These are phyloP conservation scores for Diaporthe citri DNA, from an alignment of 2,329 filamentous ascomycete genomes.

Conservation along the genomic window DNA sequence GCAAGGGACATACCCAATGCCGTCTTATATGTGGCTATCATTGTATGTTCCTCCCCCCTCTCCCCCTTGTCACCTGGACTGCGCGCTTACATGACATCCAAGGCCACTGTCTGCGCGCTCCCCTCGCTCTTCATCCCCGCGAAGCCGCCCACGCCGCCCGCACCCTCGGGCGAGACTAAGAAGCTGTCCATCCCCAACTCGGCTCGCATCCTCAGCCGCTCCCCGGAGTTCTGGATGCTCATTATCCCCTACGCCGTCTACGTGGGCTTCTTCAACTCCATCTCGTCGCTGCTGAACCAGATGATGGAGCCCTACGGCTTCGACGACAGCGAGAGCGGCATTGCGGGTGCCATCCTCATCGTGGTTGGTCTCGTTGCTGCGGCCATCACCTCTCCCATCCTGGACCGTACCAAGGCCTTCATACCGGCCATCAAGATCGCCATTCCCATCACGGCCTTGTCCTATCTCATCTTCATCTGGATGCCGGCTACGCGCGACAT, in stretches of 20 bases:
- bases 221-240: slow-evolving; percentile 83
- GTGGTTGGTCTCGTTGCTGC: slow-evolving; percentile 84
- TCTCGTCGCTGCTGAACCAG: slow-evolving; percentile 90
- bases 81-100: slow-evolving; percentile 32
- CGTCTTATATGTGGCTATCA: slow-evolving; percentile 87
- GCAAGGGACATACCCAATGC: slow-evolving; percentile 79
- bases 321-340: slow-evolving; percentile 85
- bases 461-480: slow-evolving; percentile 85
- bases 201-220: slow-evolving; percentile 65
- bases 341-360: slow-evolving; percentile 90
- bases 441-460: slow-evolving; percentile 79
- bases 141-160: slow-evolving; percentile 81
- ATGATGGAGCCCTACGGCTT: slow-evolving; percentile 90
- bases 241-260: slow-evolving; percentile 85
- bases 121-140: slow-evolving; percentile 87
- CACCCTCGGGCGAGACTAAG: slow-evolving; percentile 72
- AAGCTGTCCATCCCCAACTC: slow-evolving; percentile 67
- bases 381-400: slow-evolving; percentile 82
- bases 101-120: slow-evolving; percentile 74
- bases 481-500: slow-evolving; percentile 74
- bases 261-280: slow-evolving; percentile 93
- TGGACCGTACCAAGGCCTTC: slow-evolving; percentile 88
- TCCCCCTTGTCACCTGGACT: not conserved
- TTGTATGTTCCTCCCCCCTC: slow-evolving; percentile 65
- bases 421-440: slow-evolving; percentile 78